A percentile compares a stretch with the other conserved stretches of the same genome.
Evolutionary conservation across 2,329 filamentous ascomycete genomes (phyloP).

Genomic region (Botryotinia globosa): DNA sequence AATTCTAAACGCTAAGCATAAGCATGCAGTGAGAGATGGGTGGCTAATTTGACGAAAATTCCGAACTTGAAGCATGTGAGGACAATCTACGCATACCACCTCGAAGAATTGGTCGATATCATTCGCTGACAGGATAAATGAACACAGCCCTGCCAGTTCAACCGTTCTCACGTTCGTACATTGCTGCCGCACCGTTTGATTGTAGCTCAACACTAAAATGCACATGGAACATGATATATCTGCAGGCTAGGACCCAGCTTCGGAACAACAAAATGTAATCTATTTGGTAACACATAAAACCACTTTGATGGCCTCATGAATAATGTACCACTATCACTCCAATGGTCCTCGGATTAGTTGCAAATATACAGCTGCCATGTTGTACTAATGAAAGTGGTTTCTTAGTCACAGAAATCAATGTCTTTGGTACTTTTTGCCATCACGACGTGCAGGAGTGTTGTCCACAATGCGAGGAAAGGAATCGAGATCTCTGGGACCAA

Average conservation of each 20-base stretch:
- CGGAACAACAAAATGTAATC: conserved; percentile 11
- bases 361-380: not conserved
- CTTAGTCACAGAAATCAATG: not conserved
- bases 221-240: conserved; percentile 12
- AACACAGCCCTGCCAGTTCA: conserved; percentile 10
- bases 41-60: conserved; percentile 18
- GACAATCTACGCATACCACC: not conserved
- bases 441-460: conserved; percentile 1
- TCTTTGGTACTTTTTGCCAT: not conserved
- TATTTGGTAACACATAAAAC: not conserved
- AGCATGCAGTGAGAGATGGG: conserved; percentile 19
- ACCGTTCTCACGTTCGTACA: not conserved
- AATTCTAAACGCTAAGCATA: conserved; percentile 12
- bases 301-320: not conserved
- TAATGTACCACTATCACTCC: not conserved
- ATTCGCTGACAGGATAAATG: conserved; percentile 11
- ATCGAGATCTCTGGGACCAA: conserved; percentile 16
- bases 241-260: conserved; percentile 5
- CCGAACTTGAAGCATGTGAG: conserved; percentile 19
- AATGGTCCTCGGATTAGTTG: not conserved
- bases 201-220: not conserved
- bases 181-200: conserved; percentile 10
- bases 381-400: not conserved
- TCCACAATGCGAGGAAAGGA: not conserved
- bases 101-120: conserved; percentile 12